Percentiles rank a stretch among this genome's conserved stretches.
Evolutionary conservation across 345 rosid species (phyloP).

Genomic region (Citrus sinensis): DVS_A1.0 CM039167.1:7207501-7208000

Average conservation of each 20-base stretch:
- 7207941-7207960: neutral
- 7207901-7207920: conserved; percentile 12
- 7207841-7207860: conserved; percentile 28
- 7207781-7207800: neutral
- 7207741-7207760: neutral
- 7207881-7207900: neutral
- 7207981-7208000: too few relatives aligned
- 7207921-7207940: conserved; percentile 39
- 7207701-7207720: conserved; percentile 14
- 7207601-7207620: too few relatives aligned
- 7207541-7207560: neutral
- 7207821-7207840: conserved; percentile 34
- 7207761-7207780: too few relatives aligned
- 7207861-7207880: conserved; percentile 17
- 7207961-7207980: neutral
- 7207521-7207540: neutral
- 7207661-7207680: neutral
- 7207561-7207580: too few relatives aligned
- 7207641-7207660: neutral
- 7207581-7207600: too few relatives aligned
- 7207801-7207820: neutral
- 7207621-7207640: neutral
- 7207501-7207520: neutral
- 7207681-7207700: neutral
- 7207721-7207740: neutral